These are phyloP conservation scores for Papilionanthe hybrid DNA, from an alignment of 116 monocot species.

Conservation along the genomic window DNA sequence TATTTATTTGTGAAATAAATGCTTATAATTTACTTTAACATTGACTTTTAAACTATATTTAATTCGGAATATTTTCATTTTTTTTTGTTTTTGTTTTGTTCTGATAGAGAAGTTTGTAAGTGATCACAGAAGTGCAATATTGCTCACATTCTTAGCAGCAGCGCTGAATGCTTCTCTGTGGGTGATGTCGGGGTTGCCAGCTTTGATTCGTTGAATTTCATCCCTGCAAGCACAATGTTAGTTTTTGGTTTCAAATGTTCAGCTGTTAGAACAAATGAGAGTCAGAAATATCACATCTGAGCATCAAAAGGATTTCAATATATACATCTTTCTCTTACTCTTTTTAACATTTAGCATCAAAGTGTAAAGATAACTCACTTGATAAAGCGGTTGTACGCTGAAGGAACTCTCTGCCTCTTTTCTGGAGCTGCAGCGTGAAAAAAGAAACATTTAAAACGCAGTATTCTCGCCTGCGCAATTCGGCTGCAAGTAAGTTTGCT, in stretches of 20 bases:
- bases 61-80: background rate
- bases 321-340: background rate
- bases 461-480: background rate
- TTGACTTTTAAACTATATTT: background rate
- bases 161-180: slow-evolving; percentile 99
- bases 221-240: slow-evolving; percentile 45
- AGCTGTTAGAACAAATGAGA: background rate
- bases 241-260: background rate
- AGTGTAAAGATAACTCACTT: slow-evolving; percentile 50
- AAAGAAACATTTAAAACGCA: background rate
- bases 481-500: background rate
- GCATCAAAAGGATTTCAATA: background rate
- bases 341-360: no score
- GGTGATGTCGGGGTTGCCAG: slow-evolving; percentile 95
- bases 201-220: slow-evolving; percentile 99
- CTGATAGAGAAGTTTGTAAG: background rate
- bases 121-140: background rate
- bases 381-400: slow-evolving; percentile 99
- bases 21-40: no score
- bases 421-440: slow-evolving; percentile 74
- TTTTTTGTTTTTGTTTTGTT: background rate
- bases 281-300: background rate
- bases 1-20: no score
- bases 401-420: slow-evolving; percentile 99
- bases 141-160: slow-evolving; percentile 95